Conservation (phyloP, 1,284 basidiomycete species). For the Rugosomyces carneus region DNA sequence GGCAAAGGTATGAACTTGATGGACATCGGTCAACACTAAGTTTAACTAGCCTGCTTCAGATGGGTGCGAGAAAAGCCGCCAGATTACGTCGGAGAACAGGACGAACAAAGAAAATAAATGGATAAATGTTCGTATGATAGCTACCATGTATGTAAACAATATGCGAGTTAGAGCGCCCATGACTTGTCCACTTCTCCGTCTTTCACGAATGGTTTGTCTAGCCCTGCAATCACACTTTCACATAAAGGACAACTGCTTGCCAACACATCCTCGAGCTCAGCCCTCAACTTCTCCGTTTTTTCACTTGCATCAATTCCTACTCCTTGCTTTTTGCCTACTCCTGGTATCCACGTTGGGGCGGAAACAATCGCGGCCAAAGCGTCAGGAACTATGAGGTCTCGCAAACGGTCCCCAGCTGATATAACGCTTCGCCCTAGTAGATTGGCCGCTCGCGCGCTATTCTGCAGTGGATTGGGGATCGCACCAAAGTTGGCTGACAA, state of each 20-base stretch:
- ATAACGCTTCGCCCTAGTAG: conserved; percentile 75
- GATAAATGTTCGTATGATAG: conserved; percentile 21
- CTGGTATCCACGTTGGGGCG: conserved; percentile 61
- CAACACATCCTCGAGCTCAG: conserved; percentile 83
- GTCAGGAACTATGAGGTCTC: conserved; percentile 90
- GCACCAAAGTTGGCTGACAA: conserved; percentile 67
- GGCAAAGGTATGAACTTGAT: conserved; percentile 44
- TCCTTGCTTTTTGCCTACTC: conserved; percentile 47
- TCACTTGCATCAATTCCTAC: conserved; percentile 49
- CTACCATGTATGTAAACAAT: conserved; percentile 2
- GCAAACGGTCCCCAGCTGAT: conserved; percentile 82
- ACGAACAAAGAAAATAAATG: conserved; percentile 72
- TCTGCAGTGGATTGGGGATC: conserved; percentile 45
- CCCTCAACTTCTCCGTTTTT: conserved; percentile 63
- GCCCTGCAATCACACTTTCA: conserved; percentile 77
- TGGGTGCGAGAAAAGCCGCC: conserved; percentile 73
- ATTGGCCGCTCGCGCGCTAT: conserved; percentile 54
- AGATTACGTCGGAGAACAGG: conserved; percentile 65
- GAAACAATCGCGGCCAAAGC: conserved; percentile 73
- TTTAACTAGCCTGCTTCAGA: conserved; percentile 34
- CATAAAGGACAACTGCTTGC: conserved; percentile 87
- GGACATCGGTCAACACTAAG: conserved; percentile 7
- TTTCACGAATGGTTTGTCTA: conserved; percentile 83
- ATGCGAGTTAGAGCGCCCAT: conserved; percentile 60
- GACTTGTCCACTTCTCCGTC: conserved; percentile 77